These are phyloP conservation scores for Delitschia confertaspora DNA, from an alignment of 495 filamentous ascomycete species.

Conservation along the genomic window DNA sequence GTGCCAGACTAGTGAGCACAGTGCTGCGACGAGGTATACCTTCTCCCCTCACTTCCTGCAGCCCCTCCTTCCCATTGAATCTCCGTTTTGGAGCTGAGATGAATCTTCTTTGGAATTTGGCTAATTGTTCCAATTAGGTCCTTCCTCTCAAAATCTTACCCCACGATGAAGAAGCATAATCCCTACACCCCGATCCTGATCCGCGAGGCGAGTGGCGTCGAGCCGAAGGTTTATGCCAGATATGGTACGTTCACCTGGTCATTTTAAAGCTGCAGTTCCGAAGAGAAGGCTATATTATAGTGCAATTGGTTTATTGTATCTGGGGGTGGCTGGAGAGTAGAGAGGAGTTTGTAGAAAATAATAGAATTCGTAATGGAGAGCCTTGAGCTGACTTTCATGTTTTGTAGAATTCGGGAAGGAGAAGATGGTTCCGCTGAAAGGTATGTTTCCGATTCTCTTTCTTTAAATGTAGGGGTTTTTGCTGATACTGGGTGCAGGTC, in stretches of 20 bases:
- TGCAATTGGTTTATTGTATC: no score
- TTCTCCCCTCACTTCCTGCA: no score
- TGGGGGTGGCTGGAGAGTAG: no score
- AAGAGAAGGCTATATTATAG: no score
- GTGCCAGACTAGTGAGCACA: conserved; percentile 86
- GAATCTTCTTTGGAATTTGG: no score
- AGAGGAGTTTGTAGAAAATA: not conserved
- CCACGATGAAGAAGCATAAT: conserved; percentile 99
- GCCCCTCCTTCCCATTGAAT: no score
- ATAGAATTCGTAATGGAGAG: not conserved
- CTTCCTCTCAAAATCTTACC: conserved; percentile 86
- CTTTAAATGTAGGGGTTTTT: not conserved
- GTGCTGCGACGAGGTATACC: conserved; percentile 73
- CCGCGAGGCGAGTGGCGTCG: conserved; percentile 72
- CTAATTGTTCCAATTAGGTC: conserved; percentile 47
- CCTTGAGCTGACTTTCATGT: conserved; percentile 1
- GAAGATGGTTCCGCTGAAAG: conserved; percentile 71
- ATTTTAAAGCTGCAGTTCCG: no score
- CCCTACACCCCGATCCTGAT: conserved; percentile 89
- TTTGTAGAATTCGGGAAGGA: conserved; percentile 73
- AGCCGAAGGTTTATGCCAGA: conserved; percentile 82
- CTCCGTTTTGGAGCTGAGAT: no score
- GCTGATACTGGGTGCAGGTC: conserved; percentile 45
- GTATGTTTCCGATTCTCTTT: conserved; percentile 39
- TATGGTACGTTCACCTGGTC: conserved; percentile 57